These are phyloP conservation scores for Fusarium armeniacum DNA, from an alignment of 2,329 filamentous ascomycete genomes.

Conservation along the genomic window DNA sequence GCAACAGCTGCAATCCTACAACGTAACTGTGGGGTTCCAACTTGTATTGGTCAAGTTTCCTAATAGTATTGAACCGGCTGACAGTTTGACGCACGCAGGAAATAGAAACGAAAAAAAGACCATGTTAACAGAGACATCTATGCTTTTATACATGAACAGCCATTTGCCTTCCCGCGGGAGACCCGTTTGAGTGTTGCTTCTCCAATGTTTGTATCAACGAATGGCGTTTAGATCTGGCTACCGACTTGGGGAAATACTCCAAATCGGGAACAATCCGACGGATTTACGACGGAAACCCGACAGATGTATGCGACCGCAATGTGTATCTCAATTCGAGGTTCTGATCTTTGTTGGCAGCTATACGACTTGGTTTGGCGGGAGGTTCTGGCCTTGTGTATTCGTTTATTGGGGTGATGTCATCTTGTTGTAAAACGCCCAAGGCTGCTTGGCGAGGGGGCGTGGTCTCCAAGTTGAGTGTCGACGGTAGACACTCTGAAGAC, in stretches of 20 bases:
- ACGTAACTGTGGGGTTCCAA: not conserved
- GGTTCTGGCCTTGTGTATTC: not conserved
- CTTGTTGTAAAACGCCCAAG: slow-evolving; percentile 18
- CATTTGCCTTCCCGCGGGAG: slow-evolving; percentile 30
- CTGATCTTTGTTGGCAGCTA: slow-evolving; percentile 20
- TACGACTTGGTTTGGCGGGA: slow-evolving; percentile 17
- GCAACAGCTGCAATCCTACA: not conserved
- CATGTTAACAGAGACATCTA: not conserved
- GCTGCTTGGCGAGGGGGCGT: not conserved
- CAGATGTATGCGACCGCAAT: slow-evolving; percentile 2
- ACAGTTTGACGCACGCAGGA: slow-evolving; percentile 14
- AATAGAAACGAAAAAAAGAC: not conserved
- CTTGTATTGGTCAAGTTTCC: slow-evolving; percentile 10
- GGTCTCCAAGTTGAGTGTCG: slow-evolving; percentile 3
- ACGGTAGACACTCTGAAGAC: slow-evolving; percentile 9
- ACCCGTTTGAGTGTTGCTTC: slow-evolving; percentile 3
- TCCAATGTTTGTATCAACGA: slow-evolving; percentile 20
- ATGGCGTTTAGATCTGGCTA: slow-evolving; percentile 38
- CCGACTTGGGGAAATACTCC: slow-evolving; percentile 26
- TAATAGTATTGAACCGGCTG: not conserved
- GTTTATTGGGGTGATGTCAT: slow-evolving; percentile 8
- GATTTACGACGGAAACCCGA: slow-evolving; percentile 38
- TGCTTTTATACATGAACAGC: slow-evolving; percentile 38
- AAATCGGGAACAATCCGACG: slow-evolving; percentile 38
- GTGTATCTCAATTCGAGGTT: slow-evolving; percentile 29